Evolutionary conservation across 139 green algal genomes (phyloP), one percentile per base, ranked within the genome.

Genomic region (Chlamydomonas incerta): DNA sequence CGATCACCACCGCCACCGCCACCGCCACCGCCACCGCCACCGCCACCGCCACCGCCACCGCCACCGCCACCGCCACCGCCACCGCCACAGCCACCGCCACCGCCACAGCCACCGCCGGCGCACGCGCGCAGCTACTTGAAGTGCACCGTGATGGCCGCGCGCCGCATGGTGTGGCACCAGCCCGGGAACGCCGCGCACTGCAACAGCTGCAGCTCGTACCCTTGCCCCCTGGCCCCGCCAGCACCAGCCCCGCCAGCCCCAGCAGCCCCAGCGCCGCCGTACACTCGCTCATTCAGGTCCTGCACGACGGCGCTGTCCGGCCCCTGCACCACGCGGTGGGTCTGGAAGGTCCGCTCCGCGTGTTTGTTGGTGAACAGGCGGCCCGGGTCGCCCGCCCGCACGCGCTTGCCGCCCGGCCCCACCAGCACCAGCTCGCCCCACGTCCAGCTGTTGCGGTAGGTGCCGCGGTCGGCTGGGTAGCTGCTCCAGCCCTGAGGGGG

Each of bases 401-500:
- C 37, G 47, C 2, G 11, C 18, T 35, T 1, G 35, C 67, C 41
- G 28, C 20, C 28, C 20, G 55, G n/a, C 33, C 63, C 34, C 17
- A 31, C 14, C 58, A 89, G 47, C 26, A 65, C 47, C 62, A 89
- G 57, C 65, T 89, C 85, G 4, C 35, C 85, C 76, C 76, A 89
- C 20, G 85, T 89, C 63, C 62, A 89, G 11, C 65, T 82, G 74
- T 80, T 80, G 47, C 55, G 15, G 50, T n/a, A 24, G 23, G 76
- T 89, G 57, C 60, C 34, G 65, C 52, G 85, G 74, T 89, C 77
- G 33, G 87, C 41, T 0, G 79, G 77, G 62, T 74, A 89, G 31
- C 66, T 82, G 63, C 68, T 82, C 85, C 85, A 89, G 62, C 85
- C 85, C 71, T 89, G 80, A 0, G 15, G 5, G 26, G 58, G 77